Evolutionary conservation across 192 early-diverging fungal species (phyloP).

Genomic region (Irineochytrium annulatum): DNA sequence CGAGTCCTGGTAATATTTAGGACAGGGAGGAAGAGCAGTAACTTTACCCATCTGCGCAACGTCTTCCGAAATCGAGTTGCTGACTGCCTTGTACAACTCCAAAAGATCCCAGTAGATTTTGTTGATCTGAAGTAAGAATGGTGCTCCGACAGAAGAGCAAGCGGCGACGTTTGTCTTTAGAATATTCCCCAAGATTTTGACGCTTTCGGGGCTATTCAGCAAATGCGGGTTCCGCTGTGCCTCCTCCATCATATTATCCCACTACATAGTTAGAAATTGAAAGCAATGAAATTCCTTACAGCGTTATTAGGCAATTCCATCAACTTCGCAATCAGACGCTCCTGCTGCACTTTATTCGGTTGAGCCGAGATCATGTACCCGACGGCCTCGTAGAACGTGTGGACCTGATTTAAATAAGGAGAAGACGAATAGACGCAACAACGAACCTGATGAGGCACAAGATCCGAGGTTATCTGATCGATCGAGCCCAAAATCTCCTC

Average conservation of each 20-base stretch:
- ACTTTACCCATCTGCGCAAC: slow-evolving; percentile 64
- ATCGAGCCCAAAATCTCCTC: slow-evolving; percentile 90
- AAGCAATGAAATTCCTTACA: slow-evolving; percentile 40
- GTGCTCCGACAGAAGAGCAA: slow-evolving; percentile 80
- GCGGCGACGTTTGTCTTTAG: slow-evolving; percentile 94
- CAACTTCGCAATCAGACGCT: slow-evolving; percentile 74
- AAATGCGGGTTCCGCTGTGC: slow-evolving; percentile 63
- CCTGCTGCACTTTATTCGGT: slow-evolving; percentile 69
- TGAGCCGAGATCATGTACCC: slow-evolving; percentile 98
- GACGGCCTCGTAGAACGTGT: slow-evolving; percentile 98
- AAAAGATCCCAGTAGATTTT: slow-evolving; percentile 89
- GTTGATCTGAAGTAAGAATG: slow-evolving; percentile 84
- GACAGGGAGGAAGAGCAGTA: slow-evolving; percentile 1
- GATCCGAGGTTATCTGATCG: slow-evolving; percentile 80
- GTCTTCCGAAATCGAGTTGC: slow-evolving; percentile 73
- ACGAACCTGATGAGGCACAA: slow-evolving; percentile 78
- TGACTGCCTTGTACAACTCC: slow-evolving; percentile 85
- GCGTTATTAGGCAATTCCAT: slow-evolving; percentile 87
- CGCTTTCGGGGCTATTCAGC: slow-evolving; percentile 68
- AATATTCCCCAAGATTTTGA: slow-evolving; percentile 88
- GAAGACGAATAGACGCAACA: neutral
- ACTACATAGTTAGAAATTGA: slow-evolving; percentile 36
- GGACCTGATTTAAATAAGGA: slow-evolving; percentile 62
- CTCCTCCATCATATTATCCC: slow-evolving; percentile 76
- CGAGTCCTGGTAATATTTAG: slow-evolving; percentile 48